Evolutionary conservation across 805 yeast species (phyloP), one percentile per base, ranked within the genome.

Genomic region (Lipomyces mesembrius): DNA sequence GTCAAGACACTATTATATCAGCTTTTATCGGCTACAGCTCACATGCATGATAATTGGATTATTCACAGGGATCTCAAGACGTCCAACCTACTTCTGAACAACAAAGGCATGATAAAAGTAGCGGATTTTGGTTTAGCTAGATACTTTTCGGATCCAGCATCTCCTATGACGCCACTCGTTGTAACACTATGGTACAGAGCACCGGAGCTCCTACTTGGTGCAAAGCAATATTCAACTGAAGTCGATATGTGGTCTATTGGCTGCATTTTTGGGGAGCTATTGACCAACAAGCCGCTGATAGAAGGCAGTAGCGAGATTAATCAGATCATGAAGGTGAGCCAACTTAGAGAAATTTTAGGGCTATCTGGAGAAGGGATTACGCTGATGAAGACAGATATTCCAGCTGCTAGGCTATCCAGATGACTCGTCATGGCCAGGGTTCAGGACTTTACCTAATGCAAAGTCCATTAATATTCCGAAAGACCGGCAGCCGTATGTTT

Each of bases 161-260:
- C 59, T 59, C 66, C n/a, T 59, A 57, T 22, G 57, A 74, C 77
- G 2, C 63, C 65, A 52, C 55, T 67, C 20, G 87, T 84, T 9
- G 86, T 84, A 11, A 84, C 87, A 0, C 71, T 85, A 67, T 84
- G 87, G 86, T 84, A 84, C 74, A 74, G 85, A 27, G 83, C 86
- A 1, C 86, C 86, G 0, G 86, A 83, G 67, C 72, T 84, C 34
- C 76, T 85, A 43, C 72, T 85, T 4, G 73, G 86, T 78, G n/a
- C 85, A 76, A 72, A 77, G 80, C 58, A 62, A 14, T 77, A 77
- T 63, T 67, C 74, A 22, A 61, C 66, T 9, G 73, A 72, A 3
- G 82, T 84, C 32, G 88, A 84, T 71, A 76, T 84, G 75, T 84
- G 88, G 88, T 84, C 87, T 0, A 77, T 84, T n/a, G 88, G 88